These are phyloP conservation scores for Phytophthora sojae DNA, from an alignment of 352 stramenopile genomes.

Conservation along the genomic window DNA sequence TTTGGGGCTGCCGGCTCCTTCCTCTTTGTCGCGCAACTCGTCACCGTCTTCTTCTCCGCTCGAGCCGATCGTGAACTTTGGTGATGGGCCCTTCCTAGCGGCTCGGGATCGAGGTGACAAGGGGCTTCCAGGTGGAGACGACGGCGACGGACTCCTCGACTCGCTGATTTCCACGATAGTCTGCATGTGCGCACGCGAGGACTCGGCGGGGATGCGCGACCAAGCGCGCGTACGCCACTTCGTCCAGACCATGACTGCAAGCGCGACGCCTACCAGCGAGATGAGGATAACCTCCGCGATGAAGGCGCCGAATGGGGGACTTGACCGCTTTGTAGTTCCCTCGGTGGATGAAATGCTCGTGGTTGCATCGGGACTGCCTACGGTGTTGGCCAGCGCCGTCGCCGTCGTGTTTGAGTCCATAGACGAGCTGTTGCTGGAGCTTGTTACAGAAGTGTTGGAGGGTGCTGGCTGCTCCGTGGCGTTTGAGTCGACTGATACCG, in stretches of 20 bases:
- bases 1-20: slow-evolving; percentile 11
- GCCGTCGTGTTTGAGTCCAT: slow-evolving; percentile 23
- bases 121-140: slow-evolving; percentile 24
- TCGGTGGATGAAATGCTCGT: slow-evolving; percentile 7
- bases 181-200: slow-evolving; percentile 34
- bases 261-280: slow-evolving; percentile 61
- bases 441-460: slow-evolving; percentile 7
- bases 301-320: slow-evolving; percentile 39
- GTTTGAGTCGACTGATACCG: slow-evolving; percentile 7
- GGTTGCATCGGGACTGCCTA: slow-evolving; percentile 2
- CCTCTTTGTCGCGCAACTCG: slow-evolving; percentile 27
- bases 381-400: slow-evolving; percentile 10
- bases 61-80: slow-evolving; percentile 60
- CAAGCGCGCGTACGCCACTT: slow-evolving; percentile 66
- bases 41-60: slow-evolving; percentile 48
- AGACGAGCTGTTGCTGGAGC: slow-evolving; percentile 20
- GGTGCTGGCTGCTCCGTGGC: slow-evolving; percentile 3
- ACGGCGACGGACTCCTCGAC: slow-evolving; percentile 11
- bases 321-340: slow-evolving; percentile 24
- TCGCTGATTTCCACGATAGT: slow-evolving; percentile 34
- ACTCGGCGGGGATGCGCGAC: slow-evolving; percentile 58
- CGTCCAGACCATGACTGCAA: slow-evolving; percentile 56
- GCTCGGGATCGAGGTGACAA: slow-evolving; percentile 43
- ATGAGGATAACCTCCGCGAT: slow-evolving; percentile 63
- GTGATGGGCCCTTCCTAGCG: slow-evolving; percentile 33